phyloP scores from a whole-genome alignment of 148 eudicot species.

The Amaranthus hypochondriacus region DNA sequence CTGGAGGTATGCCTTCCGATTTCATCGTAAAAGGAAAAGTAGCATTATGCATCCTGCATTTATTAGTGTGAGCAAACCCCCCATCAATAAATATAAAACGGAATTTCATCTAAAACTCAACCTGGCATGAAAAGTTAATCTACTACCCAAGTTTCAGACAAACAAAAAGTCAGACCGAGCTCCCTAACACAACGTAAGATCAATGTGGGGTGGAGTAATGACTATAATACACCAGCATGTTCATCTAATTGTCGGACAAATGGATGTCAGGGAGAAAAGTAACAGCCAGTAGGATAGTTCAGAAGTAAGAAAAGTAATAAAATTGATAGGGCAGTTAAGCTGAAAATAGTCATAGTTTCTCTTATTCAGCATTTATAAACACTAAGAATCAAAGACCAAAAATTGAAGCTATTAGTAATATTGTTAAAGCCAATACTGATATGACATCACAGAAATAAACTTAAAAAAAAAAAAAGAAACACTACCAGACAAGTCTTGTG shows the following conservation, averaged over 20 bases:
- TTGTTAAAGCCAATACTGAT: not conserved
- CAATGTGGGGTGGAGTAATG: not conserved
- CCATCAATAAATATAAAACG: slow-evolving; percentile 11
- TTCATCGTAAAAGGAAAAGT: slow-evolving; percentile 24
- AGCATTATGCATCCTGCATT: slow-evolving; percentile 33
- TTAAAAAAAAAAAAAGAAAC: too few relatives aligned
- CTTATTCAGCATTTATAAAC: not conserved
- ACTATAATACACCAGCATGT: not conserved
- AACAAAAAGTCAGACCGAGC: not conserved
- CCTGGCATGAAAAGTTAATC: not conserved
- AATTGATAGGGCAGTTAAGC: not conserved
- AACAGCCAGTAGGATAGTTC: not conserved
- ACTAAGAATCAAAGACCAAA: not conserved
- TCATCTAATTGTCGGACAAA: not conserved
- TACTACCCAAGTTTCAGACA: not conserved
- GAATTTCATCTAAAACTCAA: slow-evolving; percentile 13
- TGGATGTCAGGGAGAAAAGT: not conserved
- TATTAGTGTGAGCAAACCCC: not conserved
- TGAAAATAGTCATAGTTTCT: not conserved
- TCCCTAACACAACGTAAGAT: slow-evolving; percentile 5
- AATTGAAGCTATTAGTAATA: not conserved
- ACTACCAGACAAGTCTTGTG: too few relatives aligned
- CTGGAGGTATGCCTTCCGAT: slow-evolving; percentile 37
- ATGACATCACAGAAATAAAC: not conserved
- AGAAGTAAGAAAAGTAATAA: not conserved